Conservation (phyloP, 495 filamentous ascomycete species). For the Penicillium chermesinum region DNA sequence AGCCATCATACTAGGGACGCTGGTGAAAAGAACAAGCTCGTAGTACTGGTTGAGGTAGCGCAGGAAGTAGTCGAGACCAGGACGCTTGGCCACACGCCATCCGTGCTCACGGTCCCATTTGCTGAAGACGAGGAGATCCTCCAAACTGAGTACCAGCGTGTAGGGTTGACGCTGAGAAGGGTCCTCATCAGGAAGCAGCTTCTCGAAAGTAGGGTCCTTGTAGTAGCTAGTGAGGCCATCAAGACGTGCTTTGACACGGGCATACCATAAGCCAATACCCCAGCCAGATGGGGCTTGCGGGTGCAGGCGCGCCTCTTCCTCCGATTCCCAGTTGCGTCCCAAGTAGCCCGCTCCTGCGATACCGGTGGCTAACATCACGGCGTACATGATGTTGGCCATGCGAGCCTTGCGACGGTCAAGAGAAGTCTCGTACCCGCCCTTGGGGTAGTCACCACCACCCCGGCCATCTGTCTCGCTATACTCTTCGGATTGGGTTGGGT, state of each 20-base stretch:
- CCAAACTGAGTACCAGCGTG: slow-evolving; percentile 85
- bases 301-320: slow-evolving; percentile 60
- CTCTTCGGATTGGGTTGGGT: slow-evolving; percentile 45
- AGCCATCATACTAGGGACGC: slow-evolving; percentile 69
- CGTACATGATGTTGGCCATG: slow-evolving; percentile 64
- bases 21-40: slow-evolving; percentile 93
- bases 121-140: slow-evolving; percentile 89
- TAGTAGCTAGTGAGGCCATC: slow-evolving; percentile 79
- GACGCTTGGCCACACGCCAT: slow-evolving; percentile 92
- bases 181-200: slow-evolving; percentile 85
- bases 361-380: slow-evolving; percentile 42
- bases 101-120: slow-evolving; percentile 92
- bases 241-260: slow-evolving; percentile 67
- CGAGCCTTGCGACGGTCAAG: slow-evolving; percentile 71
- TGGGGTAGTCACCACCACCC: slow-evolving; percentile 59
- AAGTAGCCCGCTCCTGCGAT: slow-evolving; percentile 59
- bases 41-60: slow-evolving; percentile 96
- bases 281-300: slow-evolving; percentile 67
- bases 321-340: slow-evolving; percentile 80
- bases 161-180: slow-evolving; percentile 79
- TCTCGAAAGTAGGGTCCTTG: slow-evolving; percentile 91
- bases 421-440: slow-evolving; percentile 84
- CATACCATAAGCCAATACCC: slow-evolving; percentile 70
- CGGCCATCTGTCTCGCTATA: slow-evolving; percentile 43
- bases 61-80: slow-evolving; percentile 94